Conservation (phyloP, 345 rosid species). For the Moringa oleifera region DNA sequence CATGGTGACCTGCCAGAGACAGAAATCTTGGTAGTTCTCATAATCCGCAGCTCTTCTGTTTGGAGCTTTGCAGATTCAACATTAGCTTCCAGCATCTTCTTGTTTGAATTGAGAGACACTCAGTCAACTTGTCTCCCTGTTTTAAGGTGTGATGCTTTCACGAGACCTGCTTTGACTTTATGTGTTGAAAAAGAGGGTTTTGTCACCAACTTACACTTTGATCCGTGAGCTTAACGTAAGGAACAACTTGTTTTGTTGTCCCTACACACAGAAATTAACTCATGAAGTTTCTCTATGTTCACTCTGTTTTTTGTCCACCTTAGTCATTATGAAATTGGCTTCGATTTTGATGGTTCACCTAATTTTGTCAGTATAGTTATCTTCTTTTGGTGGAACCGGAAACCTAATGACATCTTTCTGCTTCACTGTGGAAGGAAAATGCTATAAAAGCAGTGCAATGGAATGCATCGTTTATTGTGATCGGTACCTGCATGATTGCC, state of each 20-base stretch:
- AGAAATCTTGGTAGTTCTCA: neutral
- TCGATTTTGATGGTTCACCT: too few species aligned
- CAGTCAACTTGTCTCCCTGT: constrained; percentile 18
- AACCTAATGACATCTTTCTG: too few species aligned
- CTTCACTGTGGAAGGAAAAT: too few species aligned
- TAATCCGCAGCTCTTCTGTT: neutral
- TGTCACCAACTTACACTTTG: constrained; percentile 13
- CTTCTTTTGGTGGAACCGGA: too few species aligned
- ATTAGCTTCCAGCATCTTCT: neutral
- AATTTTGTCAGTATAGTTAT: too few species aligned
- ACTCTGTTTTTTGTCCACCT: neutral
- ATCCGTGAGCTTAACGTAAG: constrained; percentile 23
- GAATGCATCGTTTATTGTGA: too few species aligned
- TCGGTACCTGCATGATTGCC: too few species aligned
- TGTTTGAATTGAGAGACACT: too few species aligned
- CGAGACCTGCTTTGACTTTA: constrained; percentile 24
- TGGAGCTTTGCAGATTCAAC: neutral
- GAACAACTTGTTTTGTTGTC: constrained; percentile 6
- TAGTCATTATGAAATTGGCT: neutral
- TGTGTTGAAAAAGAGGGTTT: constrained; percentile 15
- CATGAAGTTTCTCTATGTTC: neutral
- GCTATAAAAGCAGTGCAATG: too few species aligned
- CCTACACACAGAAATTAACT: constrained; percentile 15
- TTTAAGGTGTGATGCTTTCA: constrained; percentile 21
- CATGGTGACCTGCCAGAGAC: too few species aligned